These are phyloP conservation scores for Colletotrichum somersetense DNA, from an alignment of 2,329 filamentous ascomycete species.

Conservation along the genomic window DNA sequence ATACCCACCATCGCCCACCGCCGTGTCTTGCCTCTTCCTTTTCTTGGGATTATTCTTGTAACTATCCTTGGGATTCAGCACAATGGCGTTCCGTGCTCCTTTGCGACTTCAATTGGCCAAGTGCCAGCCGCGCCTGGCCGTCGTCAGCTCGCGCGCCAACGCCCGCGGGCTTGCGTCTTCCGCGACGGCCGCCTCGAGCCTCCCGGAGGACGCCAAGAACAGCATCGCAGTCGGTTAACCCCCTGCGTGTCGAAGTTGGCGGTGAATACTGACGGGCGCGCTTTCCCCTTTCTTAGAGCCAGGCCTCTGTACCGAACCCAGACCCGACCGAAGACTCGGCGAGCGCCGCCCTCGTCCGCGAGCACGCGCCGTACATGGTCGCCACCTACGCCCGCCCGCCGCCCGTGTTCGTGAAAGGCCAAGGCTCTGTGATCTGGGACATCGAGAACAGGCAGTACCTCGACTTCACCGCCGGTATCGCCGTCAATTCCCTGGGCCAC, in stretches of 20 bases:
- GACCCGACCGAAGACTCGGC: constrained; percentile 81
- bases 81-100: constrained; percentile 57
- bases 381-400: constrained; percentile 92
- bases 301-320: constrained; percentile 68
- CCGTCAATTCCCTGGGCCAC: constrained; percentile 93
- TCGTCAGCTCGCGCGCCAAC: constrained; percentile 46
- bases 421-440: constrained; percentile 92
- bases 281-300: constrained; percentile 42
- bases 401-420: constrained; percentile 88
- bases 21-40: neutral
- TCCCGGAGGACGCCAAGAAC: constrained; percentile 51
- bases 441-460: constrained; percentile 90
- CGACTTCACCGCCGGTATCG: constrained; percentile 96
- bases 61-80: neutral
- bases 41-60: neutral
- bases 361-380: constrained; percentile 90
- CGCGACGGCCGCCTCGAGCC: constrained; percentile 53
- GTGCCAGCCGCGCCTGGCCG: constrained; percentile 43
- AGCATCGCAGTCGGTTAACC: constrained; percentile 50
- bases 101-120: constrained; percentile 54
- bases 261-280: constrained; percentile 12
- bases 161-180: constrained; percentile 49
- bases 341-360: constrained; percentile 79
- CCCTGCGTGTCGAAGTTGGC: no score
- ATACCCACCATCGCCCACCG: constrained; percentile 13